Conservation (phyloP, 345 rosid genomes). For the Euphorbia tirucalli region DNA sequence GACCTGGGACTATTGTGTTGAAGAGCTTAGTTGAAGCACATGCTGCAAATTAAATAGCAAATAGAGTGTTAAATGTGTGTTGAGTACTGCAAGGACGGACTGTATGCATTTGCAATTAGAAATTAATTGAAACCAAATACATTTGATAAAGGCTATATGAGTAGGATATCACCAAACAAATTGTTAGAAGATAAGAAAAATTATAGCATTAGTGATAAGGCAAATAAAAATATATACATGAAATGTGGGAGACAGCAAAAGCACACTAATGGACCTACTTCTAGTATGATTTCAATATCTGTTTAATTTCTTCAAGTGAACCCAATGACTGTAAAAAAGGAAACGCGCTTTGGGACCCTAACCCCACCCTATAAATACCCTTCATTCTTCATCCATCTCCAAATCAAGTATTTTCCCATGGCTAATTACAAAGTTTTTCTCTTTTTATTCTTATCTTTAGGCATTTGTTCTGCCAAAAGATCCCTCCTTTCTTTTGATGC, state of each 20-base stretch:
- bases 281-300: not conserved
- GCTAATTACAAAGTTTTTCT: constrained; percentile 10
- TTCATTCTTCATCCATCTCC: not conserved
- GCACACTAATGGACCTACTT: constrained; percentile 16
- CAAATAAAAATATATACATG: not conserved
- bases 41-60: no score
- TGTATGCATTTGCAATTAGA: no score
- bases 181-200: no score
- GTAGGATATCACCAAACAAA: no score
- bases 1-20: no score
- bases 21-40: no score
- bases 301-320: not conserved
- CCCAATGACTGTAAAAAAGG: not conserved
- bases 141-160: no score
- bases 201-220: not conserved
- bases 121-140: no score
- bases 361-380: constrained; percentile 21
- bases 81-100: no score
- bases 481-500: constrained; percentile 13
- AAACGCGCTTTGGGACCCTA: constrained; percentile 9
- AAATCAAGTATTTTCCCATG: constrained; percentile 14
- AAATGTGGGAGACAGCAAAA: constrained; percentile 41
- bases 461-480: constrained; percentile 16
- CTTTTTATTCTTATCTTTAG: constrained; percentile 7
- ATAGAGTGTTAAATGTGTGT: no score